phyloP scores from a whole-genome alignment of 1,284 basidiomycete genomes.

The Ganoderma lingzhi region DNA sequence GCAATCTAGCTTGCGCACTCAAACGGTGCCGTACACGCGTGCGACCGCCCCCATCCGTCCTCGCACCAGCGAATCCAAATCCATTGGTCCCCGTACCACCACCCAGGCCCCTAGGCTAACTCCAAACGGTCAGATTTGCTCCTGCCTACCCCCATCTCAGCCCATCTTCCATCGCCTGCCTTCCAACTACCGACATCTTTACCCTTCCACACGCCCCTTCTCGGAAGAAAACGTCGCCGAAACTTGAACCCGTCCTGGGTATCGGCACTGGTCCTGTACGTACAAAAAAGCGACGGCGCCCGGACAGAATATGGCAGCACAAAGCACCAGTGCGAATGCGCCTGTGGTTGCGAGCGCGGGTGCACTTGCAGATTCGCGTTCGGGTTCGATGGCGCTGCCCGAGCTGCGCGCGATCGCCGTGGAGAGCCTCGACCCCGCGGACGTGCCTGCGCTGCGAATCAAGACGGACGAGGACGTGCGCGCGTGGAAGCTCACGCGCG shows the following conservation, averaged over 20 bases:
- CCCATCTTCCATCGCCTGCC: conserved; percentile 3
- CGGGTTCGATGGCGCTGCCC: conserved; percentile 32
- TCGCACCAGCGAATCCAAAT: neutral
- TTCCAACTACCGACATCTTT: neutral
- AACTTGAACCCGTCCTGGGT: neutral
- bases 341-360: neutral
- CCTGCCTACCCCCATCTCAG: neutral
- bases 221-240: neutral
- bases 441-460: conserved; percentile 53
- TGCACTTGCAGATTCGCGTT: neutral
- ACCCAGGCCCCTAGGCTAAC: neutral
- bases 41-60: neutral
- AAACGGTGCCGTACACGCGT: conserved; percentile 8
- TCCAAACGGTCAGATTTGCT: conserved; percentile 7
- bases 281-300: neutral
- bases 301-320: neutral
- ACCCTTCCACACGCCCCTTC: neutral
- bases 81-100: neutral
- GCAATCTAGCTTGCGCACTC: conserved; percentile 8
- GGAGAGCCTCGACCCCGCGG: conserved; percentile 40
- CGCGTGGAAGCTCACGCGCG: conserved; percentile 71
- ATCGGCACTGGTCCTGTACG: neutral
- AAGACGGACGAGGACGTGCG: conserved; percentile 74
- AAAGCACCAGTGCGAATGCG: neutral
- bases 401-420: conserved; percentile 54